phyloP scores from a whole-genome alignment of 2,329 filamentous ascomycete species.

The Ceratocystiopsis sp. region DNA sequence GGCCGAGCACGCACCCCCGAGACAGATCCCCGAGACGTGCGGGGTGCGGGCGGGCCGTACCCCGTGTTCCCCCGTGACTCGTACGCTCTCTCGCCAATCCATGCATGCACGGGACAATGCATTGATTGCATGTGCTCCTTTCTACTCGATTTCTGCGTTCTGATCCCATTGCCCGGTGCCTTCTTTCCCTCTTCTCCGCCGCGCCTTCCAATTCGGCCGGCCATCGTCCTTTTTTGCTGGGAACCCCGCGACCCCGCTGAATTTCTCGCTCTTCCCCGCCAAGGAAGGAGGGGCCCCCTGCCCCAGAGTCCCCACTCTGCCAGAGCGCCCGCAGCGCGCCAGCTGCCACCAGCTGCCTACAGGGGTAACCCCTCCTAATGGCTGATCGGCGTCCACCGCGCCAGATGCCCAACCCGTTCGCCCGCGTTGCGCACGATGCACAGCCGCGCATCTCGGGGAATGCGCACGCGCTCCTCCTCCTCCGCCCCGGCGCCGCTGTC shows the following conservation, averaged over 20 bases:
- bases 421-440: constrained; percentile 77
- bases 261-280: constrained; percentile 1
- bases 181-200: no score
- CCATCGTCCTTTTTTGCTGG: no score
- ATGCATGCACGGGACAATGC: no score
- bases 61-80: no score
- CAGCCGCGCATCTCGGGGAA: constrained; percentile 26
- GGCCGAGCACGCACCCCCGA: constrained; percentile 4
- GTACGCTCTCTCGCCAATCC: no score
- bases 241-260: no score
- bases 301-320: not conserved
- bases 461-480: constrained; percentile 6
- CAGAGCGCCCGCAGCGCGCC: not conserved
- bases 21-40: no score
- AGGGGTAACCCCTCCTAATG: not conserved
- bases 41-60: not conserved
- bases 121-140: no score
- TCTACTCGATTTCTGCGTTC: no score
- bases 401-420: constrained; percentile 62
- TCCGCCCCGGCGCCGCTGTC: constrained; percentile 7
- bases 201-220: no score
- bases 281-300: constrained; percentile 1
- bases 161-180: no score
- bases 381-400: constrained; percentile 14
- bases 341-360: not conserved